phyloP scores from a whole-genome alignment of 2,329 filamentous ascomycete species.

The Cladosporium sp. region DNA sequence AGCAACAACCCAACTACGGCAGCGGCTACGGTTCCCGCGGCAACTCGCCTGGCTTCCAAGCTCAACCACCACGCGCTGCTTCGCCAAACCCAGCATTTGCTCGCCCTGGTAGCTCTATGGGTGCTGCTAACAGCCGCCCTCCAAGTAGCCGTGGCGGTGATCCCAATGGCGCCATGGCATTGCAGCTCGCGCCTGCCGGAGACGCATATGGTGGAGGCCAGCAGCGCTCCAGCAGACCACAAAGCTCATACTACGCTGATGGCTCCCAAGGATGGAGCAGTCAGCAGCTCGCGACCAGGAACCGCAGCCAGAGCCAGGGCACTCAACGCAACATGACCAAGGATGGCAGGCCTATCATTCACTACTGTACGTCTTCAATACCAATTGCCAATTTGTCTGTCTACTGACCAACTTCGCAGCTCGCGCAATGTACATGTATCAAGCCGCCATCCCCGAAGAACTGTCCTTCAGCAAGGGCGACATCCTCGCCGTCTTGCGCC shows the following conservation, averaged over 20 bases:
- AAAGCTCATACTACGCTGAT: conserved; percentile 40
- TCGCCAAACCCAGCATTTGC: conserved; percentile 36
- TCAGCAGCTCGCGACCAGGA: conserved; percentile 40
- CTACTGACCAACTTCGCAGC: conserved; percentile 50
- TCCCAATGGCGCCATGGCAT: conserved; percentile 37
- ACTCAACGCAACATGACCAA: conserved; percentile 78
- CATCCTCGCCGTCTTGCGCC: conserved; percentile 76
- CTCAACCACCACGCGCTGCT: conserved; percentile 32
- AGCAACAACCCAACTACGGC: conserved; percentile 33
- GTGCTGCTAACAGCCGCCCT: conserved; percentile 34
- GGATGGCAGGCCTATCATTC: conserved; percentile 81
- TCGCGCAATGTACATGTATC: conserved; percentile 89
- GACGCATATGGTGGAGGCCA: conserved; percentile 38
- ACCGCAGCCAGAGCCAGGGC: conserved; percentile 80
- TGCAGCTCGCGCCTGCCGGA: conserved; percentile 40
- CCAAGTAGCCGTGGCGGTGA: conserved; percentile 41
- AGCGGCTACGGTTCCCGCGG: conserved; percentile 33
- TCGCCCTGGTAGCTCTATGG: conserved; percentile 32
- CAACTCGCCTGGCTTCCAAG: conserved; percentile 37
- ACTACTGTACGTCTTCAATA: conserved; percentile 72
- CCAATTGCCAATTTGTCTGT: not conserved
- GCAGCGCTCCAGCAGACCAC: conserved; percentile 36
- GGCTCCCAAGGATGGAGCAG: conserved; percentile 18
- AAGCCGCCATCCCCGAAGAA: conserved; percentile 92
- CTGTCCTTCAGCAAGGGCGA: conserved; percentile 90